Conservation (phyloP, 208 protist genomes). For the Leishmania martiniquensis region DNA sequence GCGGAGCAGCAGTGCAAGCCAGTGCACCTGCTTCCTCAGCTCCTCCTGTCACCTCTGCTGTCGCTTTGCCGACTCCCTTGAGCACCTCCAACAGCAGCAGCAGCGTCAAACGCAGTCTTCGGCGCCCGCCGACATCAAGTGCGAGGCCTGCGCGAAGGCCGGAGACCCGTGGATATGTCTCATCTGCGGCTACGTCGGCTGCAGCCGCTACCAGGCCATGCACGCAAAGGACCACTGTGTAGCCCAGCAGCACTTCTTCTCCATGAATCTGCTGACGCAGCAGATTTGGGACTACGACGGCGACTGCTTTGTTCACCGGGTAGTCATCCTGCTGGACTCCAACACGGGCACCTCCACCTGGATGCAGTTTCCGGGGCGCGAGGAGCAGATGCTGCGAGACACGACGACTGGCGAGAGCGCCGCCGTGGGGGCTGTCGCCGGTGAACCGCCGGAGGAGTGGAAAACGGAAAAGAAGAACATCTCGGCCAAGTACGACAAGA, state of each 20-base stretch:
- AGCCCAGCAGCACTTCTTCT: conserved; percentile 72
- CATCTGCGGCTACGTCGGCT: conserved; percentile 93
- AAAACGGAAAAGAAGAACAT: conserved; percentile 75
- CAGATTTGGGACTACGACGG: conserved; percentile 94
- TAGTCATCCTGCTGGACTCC: conserved; percentile 69
- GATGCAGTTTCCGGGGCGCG: conserved; percentile 73
- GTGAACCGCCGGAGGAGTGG: conserved; percentile 25
- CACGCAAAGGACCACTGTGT: conserved; percentile 88
- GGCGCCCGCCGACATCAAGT: conserved; percentile 34
- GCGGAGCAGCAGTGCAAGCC: conserved; percentile 17
- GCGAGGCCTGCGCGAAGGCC: conserved; percentile 64
- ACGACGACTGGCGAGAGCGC: conserved; percentile 7
- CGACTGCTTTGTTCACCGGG: conserved; percentile 89
- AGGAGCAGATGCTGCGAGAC: conserved; percentile 43
- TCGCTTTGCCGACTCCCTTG: conserved; percentile 31
- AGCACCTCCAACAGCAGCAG: conserved; percentile 23
- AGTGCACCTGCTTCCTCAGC: conserved; percentile 53
- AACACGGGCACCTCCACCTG: conserved; percentile 61
- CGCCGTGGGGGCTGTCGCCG: not conserved
- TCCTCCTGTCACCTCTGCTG: conserved; percentile 71
- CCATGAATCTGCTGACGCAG: conserved; percentile 90
- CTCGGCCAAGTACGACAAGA: conserved; percentile 82
- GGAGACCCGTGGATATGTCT: conserved; percentile 92
- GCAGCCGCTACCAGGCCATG: conserved; percentile 91
- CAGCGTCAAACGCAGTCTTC: conserved; percentile 12